Evolutionary conservation across 2,329 filamentous ascomycete species (phyloP).

Genomic region (Colletotrichum horii): DNA sequence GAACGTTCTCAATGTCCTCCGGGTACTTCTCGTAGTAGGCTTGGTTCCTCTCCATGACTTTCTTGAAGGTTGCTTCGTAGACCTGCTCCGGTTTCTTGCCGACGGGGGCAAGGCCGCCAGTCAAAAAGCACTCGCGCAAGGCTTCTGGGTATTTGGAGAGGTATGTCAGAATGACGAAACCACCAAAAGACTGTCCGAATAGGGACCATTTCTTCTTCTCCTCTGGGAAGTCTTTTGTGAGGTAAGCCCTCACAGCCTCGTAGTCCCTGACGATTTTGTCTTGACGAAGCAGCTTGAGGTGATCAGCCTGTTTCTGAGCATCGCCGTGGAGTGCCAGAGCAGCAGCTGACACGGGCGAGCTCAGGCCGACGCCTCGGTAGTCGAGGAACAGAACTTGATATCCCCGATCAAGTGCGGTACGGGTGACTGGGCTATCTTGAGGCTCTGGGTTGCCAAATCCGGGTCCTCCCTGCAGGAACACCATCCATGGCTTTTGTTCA

Average conservation of each 20-base stretch:
- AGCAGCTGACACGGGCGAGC: constrained; percentile 76
- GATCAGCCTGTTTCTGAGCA: constrained; percentile 73
- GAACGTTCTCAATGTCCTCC: constrained; percentile 74
- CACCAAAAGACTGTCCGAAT: constrained; percentile 91
- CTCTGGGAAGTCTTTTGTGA: constrained; percentile 73
- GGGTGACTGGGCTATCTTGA: constrained; percentile 75
- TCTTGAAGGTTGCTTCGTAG: constrained; percentile 74
- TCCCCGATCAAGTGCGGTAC: constrained; percentile 74
- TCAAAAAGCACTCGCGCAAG: constrained; percentile 81
- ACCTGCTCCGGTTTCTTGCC: constrained; percentile 75
- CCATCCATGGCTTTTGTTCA: constrained; percentile 59
- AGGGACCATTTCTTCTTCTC: constrained; percentile 82
- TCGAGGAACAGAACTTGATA: constrained; percentile 90
- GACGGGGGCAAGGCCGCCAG: constrained; percentile 83
- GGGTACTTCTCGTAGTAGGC: constrained; percentile 87
- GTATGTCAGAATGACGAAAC: constrained; percentile 85
- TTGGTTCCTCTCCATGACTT: constrained; percentile 73
- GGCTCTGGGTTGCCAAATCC: constrained; percentile 79
- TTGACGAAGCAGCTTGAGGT: constrained; percentile 84
- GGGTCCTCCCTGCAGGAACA: constrained; percentile 87
- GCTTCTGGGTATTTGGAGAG: constrained; percentile 81
- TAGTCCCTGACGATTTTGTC: constrained; percentile 90
- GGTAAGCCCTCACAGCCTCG: constrained; percentile 79
- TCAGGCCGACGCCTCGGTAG: constrained; percentile 87
- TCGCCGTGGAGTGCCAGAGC: constrained; percentile 72